Conservation (phyloP, 75 land plant genomes). For the Cupressus sempervirens region DNA sequence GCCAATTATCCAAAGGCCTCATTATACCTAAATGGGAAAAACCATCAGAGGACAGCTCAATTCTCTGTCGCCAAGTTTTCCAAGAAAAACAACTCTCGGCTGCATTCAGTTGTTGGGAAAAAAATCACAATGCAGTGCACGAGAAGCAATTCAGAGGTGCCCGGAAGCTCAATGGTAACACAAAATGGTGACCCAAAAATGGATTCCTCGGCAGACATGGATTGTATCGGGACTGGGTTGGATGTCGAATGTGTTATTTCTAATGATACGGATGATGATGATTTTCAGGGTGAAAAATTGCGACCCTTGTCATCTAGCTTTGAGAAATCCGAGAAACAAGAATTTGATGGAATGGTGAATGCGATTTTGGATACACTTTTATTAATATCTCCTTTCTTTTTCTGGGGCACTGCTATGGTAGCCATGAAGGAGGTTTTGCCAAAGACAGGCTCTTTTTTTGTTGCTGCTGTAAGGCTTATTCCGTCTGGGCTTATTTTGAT, state of each 20-base stretch:
- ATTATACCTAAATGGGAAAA: neutral
- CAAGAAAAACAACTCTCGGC: neutral
- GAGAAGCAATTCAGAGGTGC: neutral
- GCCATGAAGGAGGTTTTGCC: constrained; percentile 96
- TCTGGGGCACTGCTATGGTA: constrained; percentile 99
- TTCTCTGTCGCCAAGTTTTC: neutral
- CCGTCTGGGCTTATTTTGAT: constrained; percentile 76
- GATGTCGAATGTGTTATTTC: constrained; percentile 63
- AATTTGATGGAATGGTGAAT: neutral
- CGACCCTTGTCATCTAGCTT: constrained; percentile 6
- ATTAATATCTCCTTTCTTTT: constrained; percentile 93
- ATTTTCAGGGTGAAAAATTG: constrained; percentile 18
- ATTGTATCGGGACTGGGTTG: constrained; percentile 67
- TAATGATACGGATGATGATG: neutral
- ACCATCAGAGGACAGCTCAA: neutral
- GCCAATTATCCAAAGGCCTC: neutral
- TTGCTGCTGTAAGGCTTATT: constrained; percentile 70
- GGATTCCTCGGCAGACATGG: constrained; percentile 24
- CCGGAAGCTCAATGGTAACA: neutral
- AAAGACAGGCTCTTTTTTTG: constrained; percentile 86
- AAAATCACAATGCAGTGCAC: neutral
- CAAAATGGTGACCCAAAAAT: neutral
- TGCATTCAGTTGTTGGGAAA: neutral
- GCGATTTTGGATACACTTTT: constrained; percentile 49
- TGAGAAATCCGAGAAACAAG: constrained; percentile 7